These are phyloP conservation scores for Diutina siamensis DNA, from an alignment of 1,139 yeast genomes.

Conservation along the genomic window DNA sequence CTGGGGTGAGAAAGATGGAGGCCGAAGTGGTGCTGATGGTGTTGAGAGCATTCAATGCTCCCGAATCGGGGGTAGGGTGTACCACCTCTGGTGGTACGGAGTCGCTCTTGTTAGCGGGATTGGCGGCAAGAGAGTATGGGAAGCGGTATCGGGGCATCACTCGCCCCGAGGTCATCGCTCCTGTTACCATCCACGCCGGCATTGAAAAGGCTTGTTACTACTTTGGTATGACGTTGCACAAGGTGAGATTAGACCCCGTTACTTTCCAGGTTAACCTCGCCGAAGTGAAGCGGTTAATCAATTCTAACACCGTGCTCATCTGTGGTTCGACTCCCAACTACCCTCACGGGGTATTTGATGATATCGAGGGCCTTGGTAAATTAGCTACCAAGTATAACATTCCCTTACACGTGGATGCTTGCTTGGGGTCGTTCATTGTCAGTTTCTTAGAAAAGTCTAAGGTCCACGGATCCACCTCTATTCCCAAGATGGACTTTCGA, in stretches of 20 bases:
- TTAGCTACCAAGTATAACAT: conserved; percentile 54
- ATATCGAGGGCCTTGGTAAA: conserved; percentile 59
- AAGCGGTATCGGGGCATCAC: conserved; percentile 46
- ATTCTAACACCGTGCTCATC: conserved; percentile 66
- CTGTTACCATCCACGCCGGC: conserved; percentile 88
- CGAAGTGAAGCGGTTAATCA: conserved; percentile 55
- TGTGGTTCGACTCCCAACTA: conserved; percentile 95
- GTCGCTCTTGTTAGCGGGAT: conserved; percentile 71
- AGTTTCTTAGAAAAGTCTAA: conserved; percentile 65
- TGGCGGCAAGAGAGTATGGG: conserved; percentile 71
- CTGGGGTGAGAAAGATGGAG: conserved; percentile 94
- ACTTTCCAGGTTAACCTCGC: conserved; percentile 58
- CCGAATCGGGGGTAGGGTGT: conserved; percentile 75
- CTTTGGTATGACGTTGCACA: conserved; percentile 76
- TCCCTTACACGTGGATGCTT: conserved; percentile 91
- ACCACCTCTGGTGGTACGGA: conserved; percentile 97
- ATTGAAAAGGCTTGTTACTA: conserved; percentile 89
- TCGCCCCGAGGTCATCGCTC: conserved; percentile 81
- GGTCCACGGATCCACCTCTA: conserved; percentile 27
- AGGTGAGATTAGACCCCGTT: conserved; percentile 62
- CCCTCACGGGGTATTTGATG: conserved; percentile 94
- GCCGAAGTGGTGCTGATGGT: conserved; percentile 93
- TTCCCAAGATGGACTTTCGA: conserved; percentile 75
- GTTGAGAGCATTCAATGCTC: conserved; percentile 59
- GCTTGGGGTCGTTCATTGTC: conserved; percentile 85